phyloP scores from a whole-genome alignment of 192 early-diverging fungal genomes.

The Oehlia diaphana region DNA sequence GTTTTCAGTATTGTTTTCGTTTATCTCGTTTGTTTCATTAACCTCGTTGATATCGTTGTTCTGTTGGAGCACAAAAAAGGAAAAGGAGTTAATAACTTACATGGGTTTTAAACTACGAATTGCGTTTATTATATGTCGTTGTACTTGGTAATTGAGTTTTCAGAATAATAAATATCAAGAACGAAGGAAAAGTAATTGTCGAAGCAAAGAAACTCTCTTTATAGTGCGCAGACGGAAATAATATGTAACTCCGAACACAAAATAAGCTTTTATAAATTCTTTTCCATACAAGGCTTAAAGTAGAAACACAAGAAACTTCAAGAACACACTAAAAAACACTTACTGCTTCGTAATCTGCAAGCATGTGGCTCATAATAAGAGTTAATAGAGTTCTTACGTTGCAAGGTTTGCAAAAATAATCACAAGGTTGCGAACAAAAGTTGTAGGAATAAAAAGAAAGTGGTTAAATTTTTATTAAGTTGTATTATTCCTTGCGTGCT shows the following conservation, averaged over 20 bases:
- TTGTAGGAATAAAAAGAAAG: background rate
- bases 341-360: background rate
- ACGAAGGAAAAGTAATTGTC: too few species aligned
- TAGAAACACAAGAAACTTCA: background rate
- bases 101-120: background rate
- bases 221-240: background rate
- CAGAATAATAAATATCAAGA: too few species aligned
- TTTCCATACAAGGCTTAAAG: background rate
- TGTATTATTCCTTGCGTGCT: conserved; percentile 7
- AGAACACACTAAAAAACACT: background rate
- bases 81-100: background rate
- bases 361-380: conserved; percentile 12
- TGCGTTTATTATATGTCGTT: background rate
- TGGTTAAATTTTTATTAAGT: background rate
- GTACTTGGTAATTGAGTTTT: too few species aligned
- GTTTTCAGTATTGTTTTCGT: background rate
- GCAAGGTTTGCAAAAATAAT: background rate
- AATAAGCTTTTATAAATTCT: background rate
- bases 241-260: background rate
- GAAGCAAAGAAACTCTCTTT: background rate
- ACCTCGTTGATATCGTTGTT: background rate
- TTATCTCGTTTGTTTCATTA: background rate
- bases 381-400: conserved; percentile 1
- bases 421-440: background rate
- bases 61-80: background rate